Evolutionary conservation across 106 monocot genomes (phyloP), one percentile per base, ranked within the genome.

Genomic region (Apostasia ramifera): DNA sequence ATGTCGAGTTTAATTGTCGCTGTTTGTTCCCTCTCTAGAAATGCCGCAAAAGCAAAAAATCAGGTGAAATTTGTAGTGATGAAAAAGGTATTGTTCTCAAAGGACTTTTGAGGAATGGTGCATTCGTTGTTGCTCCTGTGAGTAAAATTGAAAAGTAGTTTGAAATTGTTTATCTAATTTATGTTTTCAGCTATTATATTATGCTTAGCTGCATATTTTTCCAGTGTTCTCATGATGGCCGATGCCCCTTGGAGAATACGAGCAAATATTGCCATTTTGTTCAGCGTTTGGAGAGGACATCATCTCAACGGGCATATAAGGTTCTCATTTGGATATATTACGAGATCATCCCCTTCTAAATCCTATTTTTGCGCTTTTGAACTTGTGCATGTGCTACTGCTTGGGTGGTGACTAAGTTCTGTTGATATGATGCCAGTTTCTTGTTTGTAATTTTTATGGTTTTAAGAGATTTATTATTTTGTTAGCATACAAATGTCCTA

Each of bases 151-250:
- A 37, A 44, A 69, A 44, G 7, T 40, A 0, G 47, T 56, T 75
- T 42, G 59, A 7, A 40, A 44, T 42, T 12, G 6, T 4, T 47
- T 65, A 49, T 26, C 72, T 56, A 40, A 42, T 49, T 48, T 3
- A 47, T 26, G 26, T 65, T 48, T 65, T 48, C 6, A 45, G 26
- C 40, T 48, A 39, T 57, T 41, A 8, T 72, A 51, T 44, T 70
- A 53, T n/a, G 57, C 73, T 50, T 8, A 38, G 13, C 4, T 56
- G 61, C 9, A 45, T 49, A 14, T 67, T 62, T 37, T 55, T 70
- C 59, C 66, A 97, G 89, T 98, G 98, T 71, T 80, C 98, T 12
- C 98, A 98, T 85, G 98, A 98, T 88, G 98, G 98, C 55, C 80
- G 79, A 10, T 98, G 98, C 53, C 98, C 98, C 47, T 65, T 93